Base-by-base conservation (phyloP, 208 protist species). In the Acanthamoeba rhysodes region DNA sequence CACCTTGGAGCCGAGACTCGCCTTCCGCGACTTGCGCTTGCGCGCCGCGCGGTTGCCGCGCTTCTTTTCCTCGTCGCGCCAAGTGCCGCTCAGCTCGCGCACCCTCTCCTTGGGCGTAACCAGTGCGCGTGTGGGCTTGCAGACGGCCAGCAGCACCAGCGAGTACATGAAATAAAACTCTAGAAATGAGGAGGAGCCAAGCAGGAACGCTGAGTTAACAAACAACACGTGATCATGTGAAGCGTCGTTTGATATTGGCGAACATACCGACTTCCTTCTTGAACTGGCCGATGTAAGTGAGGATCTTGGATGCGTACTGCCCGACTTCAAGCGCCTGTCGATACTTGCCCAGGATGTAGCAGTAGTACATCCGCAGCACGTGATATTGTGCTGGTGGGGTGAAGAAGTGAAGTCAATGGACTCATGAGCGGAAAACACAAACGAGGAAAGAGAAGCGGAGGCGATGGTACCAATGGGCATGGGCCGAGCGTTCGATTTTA, bases 101-200 rank as follows among this genome's bases (percentile, higher is more conserved):
- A 88, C 12, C 9, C 80, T 22, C 50, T 88, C 18, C 27, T 66
- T 4, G 20, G 80, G 80, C 20, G 88, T 22, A 2, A 32, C 22
- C n/a, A 72, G 70, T 3, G 22, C 2, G 10, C 41, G 29, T 0
- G 59, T 6, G 37, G 16, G 29, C 16, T 18, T 4, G 27, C 88
- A 93, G 22, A n/a, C 34, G 20, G 88, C 88, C 88, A 93, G 32
- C 88, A 93, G 88, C 20, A 59, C 37, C 34, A 93, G 37, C 4
- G 88, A 93, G 27, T 93, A 93, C 6, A 14, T 14, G 32, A 93
- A 93, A 10, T 93, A 76, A 14, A 37, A 76, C 59, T 93, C 88
- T 93, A 34, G 1, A 62, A 22, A 9, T 32, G 66, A 27, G 10
- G 66, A 18, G 27, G 29, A 62, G 16, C n/a, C n/a, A n/a, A n/a